phyloP scores from a whole-genome alignment of 345 rosid genomes.

The Fremontodendron californicum region DNA sequence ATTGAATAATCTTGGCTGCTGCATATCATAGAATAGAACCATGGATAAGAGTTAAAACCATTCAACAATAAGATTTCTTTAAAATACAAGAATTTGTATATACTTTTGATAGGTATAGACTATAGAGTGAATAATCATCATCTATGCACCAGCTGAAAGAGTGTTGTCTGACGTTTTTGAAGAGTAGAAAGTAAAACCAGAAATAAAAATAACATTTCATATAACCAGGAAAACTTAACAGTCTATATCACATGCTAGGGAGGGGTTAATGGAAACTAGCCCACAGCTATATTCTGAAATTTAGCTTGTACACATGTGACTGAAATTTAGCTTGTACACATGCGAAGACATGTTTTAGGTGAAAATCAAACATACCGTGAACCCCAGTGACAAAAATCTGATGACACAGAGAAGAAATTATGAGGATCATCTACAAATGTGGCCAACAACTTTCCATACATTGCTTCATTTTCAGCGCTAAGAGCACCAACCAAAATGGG shows the following conservation, averaged over 20 bases:
- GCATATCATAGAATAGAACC: not conserved
- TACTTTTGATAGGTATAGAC: not conserved
- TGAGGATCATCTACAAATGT: slow-evolving; percentile 82
- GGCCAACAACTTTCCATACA: slow-evolving; percentile 77
- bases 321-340: no score
- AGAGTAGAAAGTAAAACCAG: not conserved
- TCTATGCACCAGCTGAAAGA: not conserved
- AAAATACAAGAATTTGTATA: not conserved
- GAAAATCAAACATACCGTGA: slow-evolving; percentile 51
- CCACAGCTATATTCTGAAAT: not conserved
- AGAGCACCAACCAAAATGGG: slow-evolving; percentile 93
- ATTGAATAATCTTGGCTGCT: not conserved
- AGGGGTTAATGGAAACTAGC: not conserved
- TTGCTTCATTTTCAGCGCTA: slow-evolving; percentile 71
- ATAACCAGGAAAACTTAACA: not conserved
- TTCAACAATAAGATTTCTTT: not conserved
- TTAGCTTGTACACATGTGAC: not conserved
- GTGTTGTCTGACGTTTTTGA: not conserved
- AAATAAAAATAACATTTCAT: not conserved
- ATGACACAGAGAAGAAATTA: slow-evolving; percentile 90
- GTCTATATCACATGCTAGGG: not conserved
- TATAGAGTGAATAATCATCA: not conserved
- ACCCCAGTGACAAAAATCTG: slow-evolving; percentile 99
- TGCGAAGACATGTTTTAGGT: not conserved
- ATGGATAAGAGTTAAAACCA: not conserved